These are phyloP conservation scores for Ceratocystis harringtonii DNA, from an alignment of 2,329 filamentous ascomycete species.

Conservation along the genomic window DNA sequence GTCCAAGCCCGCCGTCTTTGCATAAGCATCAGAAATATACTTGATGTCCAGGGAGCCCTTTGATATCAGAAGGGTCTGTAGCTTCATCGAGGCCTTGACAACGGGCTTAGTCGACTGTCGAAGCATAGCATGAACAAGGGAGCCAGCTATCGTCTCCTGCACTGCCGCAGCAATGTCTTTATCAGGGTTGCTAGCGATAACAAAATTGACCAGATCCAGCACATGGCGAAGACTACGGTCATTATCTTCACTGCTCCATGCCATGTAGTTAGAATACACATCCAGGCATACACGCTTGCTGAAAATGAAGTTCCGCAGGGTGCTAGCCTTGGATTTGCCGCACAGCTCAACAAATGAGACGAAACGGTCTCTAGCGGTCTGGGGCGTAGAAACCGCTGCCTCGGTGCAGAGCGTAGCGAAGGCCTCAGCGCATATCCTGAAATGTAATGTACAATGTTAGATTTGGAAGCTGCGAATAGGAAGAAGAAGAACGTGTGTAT, in stretches of 20 bases:
- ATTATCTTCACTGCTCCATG: constrained; percentile 52
- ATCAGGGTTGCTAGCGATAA: constrained; percentile 37
- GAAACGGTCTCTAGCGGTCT: constrained; percentile 14
- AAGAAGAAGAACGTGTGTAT: neutral
- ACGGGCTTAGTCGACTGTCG: constrained; percentile 46
- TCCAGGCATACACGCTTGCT: constrained; percentile 32
- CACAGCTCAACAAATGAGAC: constrained; percentile 42
- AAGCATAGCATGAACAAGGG: constrained; percentile 43
- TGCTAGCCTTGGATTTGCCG: constrained; percentile 32
- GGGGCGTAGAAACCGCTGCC: constrained; percentile 14
- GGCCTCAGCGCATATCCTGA: constrained; percentile 29
- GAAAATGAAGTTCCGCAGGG: constrained; percentile 37
- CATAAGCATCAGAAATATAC: constrained; percentile 32
- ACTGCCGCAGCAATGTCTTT: constrained; percentile 26
- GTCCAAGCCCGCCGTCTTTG: constrained; percentile 22
- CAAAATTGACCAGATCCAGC: constrained; percentile 40
- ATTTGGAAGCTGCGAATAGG: neutral
- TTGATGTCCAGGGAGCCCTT: constrained; percentile 41
- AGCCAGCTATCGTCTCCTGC: constrained; percentile 34
- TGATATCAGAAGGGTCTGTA: constrained; percentile 48
- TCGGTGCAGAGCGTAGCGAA: constrained; percentile 38
- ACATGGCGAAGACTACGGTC: constrained; percentile 49
- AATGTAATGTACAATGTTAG: neutral
- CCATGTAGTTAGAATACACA: constrained; percentile 48
- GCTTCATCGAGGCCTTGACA: constrained; percentile 55